A percentile compares a stretch with the other conserved stretches of the same genome.
Conservation (phyloP, 768 basidiomycete genomes). For the Cubamyces sp. region DNA sequence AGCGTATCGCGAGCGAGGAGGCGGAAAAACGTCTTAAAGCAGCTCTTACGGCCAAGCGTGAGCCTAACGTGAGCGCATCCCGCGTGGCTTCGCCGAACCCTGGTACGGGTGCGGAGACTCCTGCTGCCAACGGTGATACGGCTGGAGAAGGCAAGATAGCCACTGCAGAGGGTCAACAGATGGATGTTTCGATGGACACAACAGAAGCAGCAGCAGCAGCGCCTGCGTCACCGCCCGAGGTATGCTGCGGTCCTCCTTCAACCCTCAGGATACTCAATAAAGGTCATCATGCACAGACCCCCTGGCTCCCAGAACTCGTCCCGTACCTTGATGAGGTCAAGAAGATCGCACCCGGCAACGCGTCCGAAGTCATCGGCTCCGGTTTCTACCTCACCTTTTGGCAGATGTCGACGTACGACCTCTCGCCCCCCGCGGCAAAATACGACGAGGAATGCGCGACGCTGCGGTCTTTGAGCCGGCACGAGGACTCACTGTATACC, state of each 20-base stretch:
- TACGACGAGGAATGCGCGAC: slow-evolving; percentile 80
- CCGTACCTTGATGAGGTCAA: slow-evolving; percentile 77
- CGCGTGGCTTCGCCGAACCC: slow-evolving; percentile 66
- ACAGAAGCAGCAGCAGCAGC: background rate
- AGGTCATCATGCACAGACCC: slow-evolving; percentile 46
- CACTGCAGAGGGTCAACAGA: slow-evolving; percentile 29
- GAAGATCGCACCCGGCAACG: slow-evolving; percentile 68
- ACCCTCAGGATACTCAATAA: too few relatives aligned
- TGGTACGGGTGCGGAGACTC: slow-evolving; percentile 24
- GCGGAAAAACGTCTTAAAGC: slow-evolving; percentile 83
- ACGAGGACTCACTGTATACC: slow-evolving; percentile 66
- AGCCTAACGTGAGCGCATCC: slow-evolving; percentile 57
- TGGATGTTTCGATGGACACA: slow-evolving; percentile 23
- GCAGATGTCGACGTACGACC: slow-evolving; percentile 92
- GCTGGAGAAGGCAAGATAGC: slow-evolving; percentile 29
- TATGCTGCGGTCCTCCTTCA: background rate
- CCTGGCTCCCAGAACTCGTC: slow-evolving; percentile 80
- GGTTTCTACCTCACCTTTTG: slow-evolving; percentile 96
- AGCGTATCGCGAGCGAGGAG: slow-evolving; percentile 70
- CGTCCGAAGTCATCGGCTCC: slow-evolving; percentile 71
- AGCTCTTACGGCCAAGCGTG: slow-evolving; percentile 75
- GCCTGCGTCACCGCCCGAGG: slow-evolving; percentile 11
- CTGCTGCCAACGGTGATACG: slow-evolving; percentile 30
- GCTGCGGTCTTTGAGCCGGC: slow-evolving; percentile 62
- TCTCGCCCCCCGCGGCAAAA: slow-evolving; percentile 71